Conservation (phyloP, 805 yeast species). For the Jamesozyma spencerorum region DNA sequence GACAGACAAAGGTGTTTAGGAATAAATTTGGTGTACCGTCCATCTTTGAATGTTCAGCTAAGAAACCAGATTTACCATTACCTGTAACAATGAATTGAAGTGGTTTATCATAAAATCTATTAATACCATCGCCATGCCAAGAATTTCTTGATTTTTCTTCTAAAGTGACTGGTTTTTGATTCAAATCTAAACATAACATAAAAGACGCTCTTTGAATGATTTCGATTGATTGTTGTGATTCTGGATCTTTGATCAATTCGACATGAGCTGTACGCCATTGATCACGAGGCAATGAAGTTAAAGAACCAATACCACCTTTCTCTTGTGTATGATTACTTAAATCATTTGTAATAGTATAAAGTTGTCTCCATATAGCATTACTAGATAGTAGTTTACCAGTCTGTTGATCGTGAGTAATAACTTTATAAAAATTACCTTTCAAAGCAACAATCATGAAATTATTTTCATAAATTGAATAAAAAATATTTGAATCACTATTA, state of each 20-base stretch:
- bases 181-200: slow-evolving; percentile 64
- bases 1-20: slow-evolving; percentile 66
- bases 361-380: slow-evolving; percentile 46
- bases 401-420: slow-evolving; percentile 44
- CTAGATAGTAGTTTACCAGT: slow-evolving; percentile 33
- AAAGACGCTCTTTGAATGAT: slow-evolving; percentile 72
- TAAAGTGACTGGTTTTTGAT: slow-evolving; percentile 57
- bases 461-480: slow-evolving; percentile 40
- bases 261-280: slow-evolving; percentile 57
- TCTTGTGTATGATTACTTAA: slow-evolving; percentile 7
- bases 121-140: slow-evolving; percentile 94
- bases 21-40: slow-evolving; percentile 94
- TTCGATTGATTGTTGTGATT: slow-evolving; percentile 52
- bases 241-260: slow-evolving; percentile 49
- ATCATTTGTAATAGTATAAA: slow-evolving; percentile 42
- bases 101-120: slow-evolving; percentile 89
- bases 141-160: slow-evolving; percentile 75
- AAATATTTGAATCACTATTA: slow-evolving; percentile 52
- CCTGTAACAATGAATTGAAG: slow-evolving; percentile 71
- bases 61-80: slow-evolving; percentile 83
- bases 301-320: slow-evolving; percentile 54
- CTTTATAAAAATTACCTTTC: slow-evolving; percentile 74
- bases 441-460: slow-evolving; percentile 64
- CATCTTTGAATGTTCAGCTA: slow-evolving; percentile 96
- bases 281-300: slow-evolving; percentile 81